Percentiles rank a stretch among this genome's conserved stretches.
phyloP scores from a whole-genome alignment of 768 basidiomycete genomes.

The Psilocybe cyanescens region DNA sequence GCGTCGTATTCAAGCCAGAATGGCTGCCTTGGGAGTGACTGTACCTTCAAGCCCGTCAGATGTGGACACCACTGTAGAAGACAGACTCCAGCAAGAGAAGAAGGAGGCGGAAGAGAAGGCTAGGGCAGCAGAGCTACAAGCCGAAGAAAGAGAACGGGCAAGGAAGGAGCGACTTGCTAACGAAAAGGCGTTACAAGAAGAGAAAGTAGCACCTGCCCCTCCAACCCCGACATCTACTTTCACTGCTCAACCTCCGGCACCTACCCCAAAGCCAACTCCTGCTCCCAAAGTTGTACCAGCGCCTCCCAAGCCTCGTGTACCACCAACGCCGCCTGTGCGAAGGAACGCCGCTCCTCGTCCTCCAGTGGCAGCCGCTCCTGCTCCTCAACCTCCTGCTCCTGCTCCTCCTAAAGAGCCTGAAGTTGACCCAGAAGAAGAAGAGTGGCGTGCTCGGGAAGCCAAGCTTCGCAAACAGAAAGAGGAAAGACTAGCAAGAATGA shows the following conservation, averaged over 20 bases:
- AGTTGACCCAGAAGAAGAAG: constrained; percentile 80
- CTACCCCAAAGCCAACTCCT: constrained; percentile 30
- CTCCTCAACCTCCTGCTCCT: constrained; percentile 25
- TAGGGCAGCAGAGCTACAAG: constrained; percentile 75
- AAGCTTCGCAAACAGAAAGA: constrained; percentile 73
- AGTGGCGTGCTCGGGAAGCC: constrained; percentile 69
- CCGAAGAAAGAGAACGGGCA: constrained; percentile 76
- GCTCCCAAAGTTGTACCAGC: constrained; percentile 9
- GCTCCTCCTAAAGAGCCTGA: constrained; percentile 38
- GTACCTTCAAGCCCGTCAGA: constrained; percentile 45
- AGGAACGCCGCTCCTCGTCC: background rate
- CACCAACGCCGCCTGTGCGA: constrained; percentile 11
- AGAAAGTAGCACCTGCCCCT: constrained; percentile 34
- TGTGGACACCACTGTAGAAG: constrained; percentile 83
- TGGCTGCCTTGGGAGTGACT: constrained; percentile 80
- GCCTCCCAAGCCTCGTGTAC: constrained; percentile 17
- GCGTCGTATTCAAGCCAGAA: constrained; percentile 81
- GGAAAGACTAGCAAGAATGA: constrained; percentile 49
- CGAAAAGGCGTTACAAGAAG: constrained; percentile 68
- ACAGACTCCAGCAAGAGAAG: constrained; percentile 83
- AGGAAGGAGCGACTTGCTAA: constrained; percentile 76
- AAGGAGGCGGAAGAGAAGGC: constrained; percentile 90
- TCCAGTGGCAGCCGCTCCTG: constrained; percentile 16
- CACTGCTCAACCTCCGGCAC: constrained; percentile 45
- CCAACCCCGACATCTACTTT: constrained; percentile 38